Percentiles rank a stretch among this genome's conserved stretches.
Conservation (phyloP, 148 eudicot genomes). For the Polygonum maritimum region DNA sequence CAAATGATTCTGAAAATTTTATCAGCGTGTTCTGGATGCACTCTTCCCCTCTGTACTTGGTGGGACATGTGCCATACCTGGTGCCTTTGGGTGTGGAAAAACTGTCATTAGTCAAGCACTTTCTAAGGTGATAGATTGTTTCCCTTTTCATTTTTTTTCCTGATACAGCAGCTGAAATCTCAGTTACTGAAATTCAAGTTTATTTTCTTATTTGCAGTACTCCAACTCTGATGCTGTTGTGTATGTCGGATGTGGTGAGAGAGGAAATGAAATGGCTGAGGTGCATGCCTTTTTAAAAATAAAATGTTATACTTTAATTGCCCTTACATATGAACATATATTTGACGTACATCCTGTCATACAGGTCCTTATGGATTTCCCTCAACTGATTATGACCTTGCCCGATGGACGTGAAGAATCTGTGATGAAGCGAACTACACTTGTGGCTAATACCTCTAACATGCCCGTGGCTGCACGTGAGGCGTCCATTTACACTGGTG, state of each 20-base stretch:
- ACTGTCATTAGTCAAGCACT: conserved; percentile 99
- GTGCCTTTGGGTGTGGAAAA: conserved; percentile 99
- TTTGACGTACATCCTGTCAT: background rate
- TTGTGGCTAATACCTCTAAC: conserved; percentile 98
- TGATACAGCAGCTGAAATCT: background rate
- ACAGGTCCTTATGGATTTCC: conserved; percentile 99
- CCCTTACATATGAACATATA: background rate
- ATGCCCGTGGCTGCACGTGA: conserved; percentile 99
- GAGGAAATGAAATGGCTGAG: conserved; percentile 99
- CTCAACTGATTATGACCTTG: conserved; percentile 97
- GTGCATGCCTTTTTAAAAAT: conserved; percentile 23
- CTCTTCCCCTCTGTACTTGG: conserved; percentile 99
- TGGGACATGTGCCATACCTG: conserved; percentile 99
- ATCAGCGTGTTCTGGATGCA: conserved; percentile 98
- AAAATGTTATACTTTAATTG: background rate
- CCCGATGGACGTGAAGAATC: conserved; percentile 99
- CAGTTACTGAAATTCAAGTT: background rate
- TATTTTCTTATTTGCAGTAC: conserved; percentile 42
- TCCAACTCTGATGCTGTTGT: conserved; percentile 99
- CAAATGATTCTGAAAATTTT: conserved; percentile 11
- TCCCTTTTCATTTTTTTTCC: background rate
- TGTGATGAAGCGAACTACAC: conserved; percentile 98
- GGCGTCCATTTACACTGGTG: conserved; percentile 98
- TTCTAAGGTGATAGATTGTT: conserved; percentile 56
- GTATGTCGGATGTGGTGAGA: conserved; percentile 98